phyloP scores from a whole-genome alignment of 768 basidiomycete species.

The Ephemerocybe angulata region DNA sequence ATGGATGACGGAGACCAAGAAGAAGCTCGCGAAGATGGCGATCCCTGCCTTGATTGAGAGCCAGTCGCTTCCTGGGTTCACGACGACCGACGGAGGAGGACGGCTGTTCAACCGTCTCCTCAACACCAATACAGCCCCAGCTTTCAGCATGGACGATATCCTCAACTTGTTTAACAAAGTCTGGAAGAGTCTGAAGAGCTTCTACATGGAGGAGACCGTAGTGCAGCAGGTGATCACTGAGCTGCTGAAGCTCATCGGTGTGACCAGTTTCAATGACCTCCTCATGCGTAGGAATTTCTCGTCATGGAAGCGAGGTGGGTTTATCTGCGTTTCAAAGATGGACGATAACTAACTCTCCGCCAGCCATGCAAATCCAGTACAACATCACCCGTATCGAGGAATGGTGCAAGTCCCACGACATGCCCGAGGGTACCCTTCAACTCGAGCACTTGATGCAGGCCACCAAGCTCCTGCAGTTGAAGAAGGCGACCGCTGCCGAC shows the following conservation, averaged over 20 bases:
- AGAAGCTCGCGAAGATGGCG: conserved; percentile 93
- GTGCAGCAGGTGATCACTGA: conserved; percentile 95
- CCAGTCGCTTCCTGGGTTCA: conserved; percentile 96
- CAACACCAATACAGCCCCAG: conserved; percentile 79
- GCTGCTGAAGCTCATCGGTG: conserved; percentile 91
- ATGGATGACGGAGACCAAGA: conserved; percentile 99
- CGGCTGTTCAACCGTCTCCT: conserved; percentile 92
- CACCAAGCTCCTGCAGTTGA: conserved; percentile 94
- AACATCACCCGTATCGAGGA: conserved; percentile 97
- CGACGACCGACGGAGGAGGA: conserved; percentile 90
- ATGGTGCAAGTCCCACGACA: conserved; percentile 99
- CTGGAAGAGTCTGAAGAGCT: conserved; percentile 97
- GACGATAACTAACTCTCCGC: not conserved
- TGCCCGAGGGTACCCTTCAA: conserved; percentile 97
- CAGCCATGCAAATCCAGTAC: conserved; percentile 99
- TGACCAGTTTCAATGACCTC: conserved; percentile 96
- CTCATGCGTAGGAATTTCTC: conserved; percentile 98
- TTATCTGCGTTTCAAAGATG: not conserved
- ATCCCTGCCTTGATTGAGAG: conserved; percentile 98
- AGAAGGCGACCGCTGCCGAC: conserved; percentile 95
- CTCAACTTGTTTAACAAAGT: conserved; percentile 95
- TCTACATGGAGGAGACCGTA: conserved; percentile 96
- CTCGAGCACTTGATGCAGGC: conserved; percentile 99
- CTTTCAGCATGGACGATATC: conserved; percentile 98
- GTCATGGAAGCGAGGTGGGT: conserved; percentile 96